Percentiles rank a stretch among this genome's conserved stretches.
Conservation (phyloP, 768 basidiomycete genomes). For the Mycena haematopus region DNA sequence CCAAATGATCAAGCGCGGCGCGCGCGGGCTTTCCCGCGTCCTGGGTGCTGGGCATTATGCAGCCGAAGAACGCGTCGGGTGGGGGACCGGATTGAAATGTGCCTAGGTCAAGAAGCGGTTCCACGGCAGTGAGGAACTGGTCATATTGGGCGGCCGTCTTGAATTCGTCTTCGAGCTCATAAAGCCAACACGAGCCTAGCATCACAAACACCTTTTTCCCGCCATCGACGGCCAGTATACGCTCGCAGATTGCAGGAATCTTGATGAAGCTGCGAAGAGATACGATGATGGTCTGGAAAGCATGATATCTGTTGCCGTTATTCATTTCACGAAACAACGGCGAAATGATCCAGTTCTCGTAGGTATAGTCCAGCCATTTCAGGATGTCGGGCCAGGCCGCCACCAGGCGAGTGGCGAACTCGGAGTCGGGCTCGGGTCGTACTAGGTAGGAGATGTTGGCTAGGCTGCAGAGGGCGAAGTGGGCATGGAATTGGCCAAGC, state of each 20-base stretch:
- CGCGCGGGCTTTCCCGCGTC: constrained; percentile 24
- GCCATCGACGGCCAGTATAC: constrained; percentile 10
- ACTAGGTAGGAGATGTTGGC: constrained; percentile 20
- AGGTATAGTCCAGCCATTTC: constrained; percentile 28
- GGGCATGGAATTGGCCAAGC: constrained; percentile 26
- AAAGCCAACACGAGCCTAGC: constrained; percentile 30
- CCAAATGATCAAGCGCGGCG: constrained; percentile 24
- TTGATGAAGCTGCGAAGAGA: constrained; percentile 29
- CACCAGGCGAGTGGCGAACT: constrained; percentile 16
- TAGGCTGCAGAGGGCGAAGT: constrained; percentile 18
- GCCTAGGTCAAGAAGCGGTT: constrained; percentile 29
- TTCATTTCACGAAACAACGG: constrained; percentile 15
- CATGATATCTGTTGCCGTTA: constrained; percentile 12
- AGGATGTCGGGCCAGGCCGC: constrained; percentile 26
- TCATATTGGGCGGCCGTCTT: constrained; percentile 11
- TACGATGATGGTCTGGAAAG: constrained; percentile 20
- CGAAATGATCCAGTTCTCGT: constrained; percentile 26
- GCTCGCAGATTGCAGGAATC: constrained; percentile 23
- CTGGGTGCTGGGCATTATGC: constrained; percentile 19
- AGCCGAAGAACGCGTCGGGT: constrained; percentile 24
- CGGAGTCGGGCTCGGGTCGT: constrained; percentile 23
- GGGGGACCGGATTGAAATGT: constrained; percentile 19
- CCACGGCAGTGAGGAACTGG: constrained; percentile 19
- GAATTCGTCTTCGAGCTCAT: constrained; percentile 26
- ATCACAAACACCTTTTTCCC: constrained; percentile 20